These are phyloP conservation scores for Whalleya microplaca DNA, from an alignment of 2,329 filamentous ascomycete species.

Conservation along the genomic window DNA sequence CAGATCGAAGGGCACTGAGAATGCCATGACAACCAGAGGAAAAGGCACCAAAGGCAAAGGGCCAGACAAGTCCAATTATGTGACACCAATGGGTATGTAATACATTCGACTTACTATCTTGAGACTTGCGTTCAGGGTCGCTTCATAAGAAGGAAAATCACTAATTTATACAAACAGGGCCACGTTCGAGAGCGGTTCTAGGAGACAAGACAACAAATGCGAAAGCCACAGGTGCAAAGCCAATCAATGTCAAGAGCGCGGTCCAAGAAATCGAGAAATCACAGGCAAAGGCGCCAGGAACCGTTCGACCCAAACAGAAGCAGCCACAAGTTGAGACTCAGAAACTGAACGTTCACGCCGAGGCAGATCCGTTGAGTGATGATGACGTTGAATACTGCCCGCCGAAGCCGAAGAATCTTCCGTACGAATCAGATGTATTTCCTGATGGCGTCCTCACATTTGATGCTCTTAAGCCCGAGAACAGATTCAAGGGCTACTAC, in stretches of 20 bases:
- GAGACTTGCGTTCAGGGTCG: neutral
- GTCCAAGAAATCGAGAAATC: constrained; percentile 66
- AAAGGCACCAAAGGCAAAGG: constrained; percentile 43
- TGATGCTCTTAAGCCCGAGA: constrained; percentile 60
- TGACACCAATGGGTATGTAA: constrained; percentile 79
- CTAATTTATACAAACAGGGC: constrained; percentile 46
- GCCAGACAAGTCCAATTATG: constrained; percentile 65
- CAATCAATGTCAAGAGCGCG: constrained; percentile 64
- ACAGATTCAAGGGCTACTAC: constrained; percentile 65
- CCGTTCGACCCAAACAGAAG: constrained; percentile 60
- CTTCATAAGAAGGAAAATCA: neutral
- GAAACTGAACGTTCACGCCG: constrained; percentile 66
- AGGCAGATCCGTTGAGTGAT: constrained; percentile 55
- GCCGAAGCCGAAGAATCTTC: constrained; percentile 67
- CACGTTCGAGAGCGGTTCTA: constrained; percentile 76
- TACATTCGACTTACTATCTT: neutral
- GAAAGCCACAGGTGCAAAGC: constrained; percentile 72
- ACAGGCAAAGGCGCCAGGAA: constrained; percentile 60
- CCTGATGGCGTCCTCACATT: constrained; percentile 61
- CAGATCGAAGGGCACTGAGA: constrained; percentile 60
- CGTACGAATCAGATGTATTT: constrained; percentile 72
- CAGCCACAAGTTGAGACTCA: constrained; percentile 55
- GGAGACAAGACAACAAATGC: constrained; percentile 97
- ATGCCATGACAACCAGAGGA: constrained; percentile 54
- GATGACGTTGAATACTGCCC: constrained; percentile 91